Evolutionary conservation across 192 early-diverging fungal genomes (phyloP).

Genomic region (Coemansia sp.): DNA sequence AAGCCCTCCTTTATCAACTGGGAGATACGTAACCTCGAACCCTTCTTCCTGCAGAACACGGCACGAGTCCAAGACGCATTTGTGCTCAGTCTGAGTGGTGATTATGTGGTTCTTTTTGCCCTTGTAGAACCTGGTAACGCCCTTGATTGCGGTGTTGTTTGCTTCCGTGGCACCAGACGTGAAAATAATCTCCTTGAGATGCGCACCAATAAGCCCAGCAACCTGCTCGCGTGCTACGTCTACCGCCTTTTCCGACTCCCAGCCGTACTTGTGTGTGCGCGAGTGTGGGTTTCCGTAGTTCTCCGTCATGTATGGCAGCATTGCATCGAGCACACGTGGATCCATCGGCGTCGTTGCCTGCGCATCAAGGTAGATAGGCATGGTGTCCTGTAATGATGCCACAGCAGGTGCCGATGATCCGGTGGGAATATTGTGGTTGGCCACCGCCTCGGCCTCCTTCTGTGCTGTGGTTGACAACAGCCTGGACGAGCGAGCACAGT

Average conservation of each 20-base stretch:
- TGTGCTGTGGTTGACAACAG: slow-evolving; percentile 32
- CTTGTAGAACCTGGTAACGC: slow-evolving; percentile 93
- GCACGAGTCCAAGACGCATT: slow-evolving; percentile 97
- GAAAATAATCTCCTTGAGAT: slow-evolving; percentile 96
- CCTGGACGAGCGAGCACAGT: slow-evolving; percentile 9
- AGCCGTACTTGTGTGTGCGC: slow-evolving; percentile 94
- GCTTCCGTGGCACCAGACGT: slow-evolving; percentile 96
- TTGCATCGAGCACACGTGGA: slow-evolving; percentile 87
- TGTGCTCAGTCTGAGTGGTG: slow-evolving; percentile 97
- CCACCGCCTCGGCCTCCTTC: slow-evolving; percentile 22
- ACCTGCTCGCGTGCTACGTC: slow-evolving; percentile 87
- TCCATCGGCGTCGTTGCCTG: slow-evolving; percentile 94
- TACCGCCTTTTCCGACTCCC: slow-evolving; percentile 90
- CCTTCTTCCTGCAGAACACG: slow-evolving; percentile 93
- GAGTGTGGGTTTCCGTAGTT: slow-evolving; percentile 96
- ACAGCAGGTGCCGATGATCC: slow-evolving; percentile 7
- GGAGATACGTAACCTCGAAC: slow-evolving; percentile 93
- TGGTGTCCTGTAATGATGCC: slow-evolving; percentile 14
- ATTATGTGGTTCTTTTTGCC: slow-evolving; percentile 94
- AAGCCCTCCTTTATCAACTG: slow-evolving; percentile 80
- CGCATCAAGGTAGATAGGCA: slow-evolving; percentile 91
- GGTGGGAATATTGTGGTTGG: slow-evolving; percentile 48
- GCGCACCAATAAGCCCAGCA: slow-evolving; percentile 83
- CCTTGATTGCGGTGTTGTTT: slow-evolving; percentile 94
- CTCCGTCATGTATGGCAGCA: slow-evolving; percentile 92